Conservation (phyloP, 495 filamentous ascomycete genomes). For the Penicillium arizonense region DNA sequence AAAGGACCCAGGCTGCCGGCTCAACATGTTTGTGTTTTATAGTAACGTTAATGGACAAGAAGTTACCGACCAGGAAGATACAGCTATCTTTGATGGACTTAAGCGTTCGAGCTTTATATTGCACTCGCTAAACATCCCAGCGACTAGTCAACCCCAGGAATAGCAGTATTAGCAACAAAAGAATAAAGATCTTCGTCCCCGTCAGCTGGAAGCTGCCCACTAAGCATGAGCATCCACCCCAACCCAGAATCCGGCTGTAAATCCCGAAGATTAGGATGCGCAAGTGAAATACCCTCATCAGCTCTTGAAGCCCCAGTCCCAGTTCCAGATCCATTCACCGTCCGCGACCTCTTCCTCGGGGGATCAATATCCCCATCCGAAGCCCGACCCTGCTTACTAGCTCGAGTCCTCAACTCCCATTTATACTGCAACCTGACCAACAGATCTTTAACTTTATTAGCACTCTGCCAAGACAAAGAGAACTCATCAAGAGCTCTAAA, state of each 20-base stretch:
- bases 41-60: too few species aligned
- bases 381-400: not conserved
- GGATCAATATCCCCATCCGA: not conserved
- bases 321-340: not conserved
- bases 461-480: conserved; percentile 15
- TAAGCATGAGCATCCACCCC: conserved; percentile 12
- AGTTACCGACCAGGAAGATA: too few species aligned
- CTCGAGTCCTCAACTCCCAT: conserved; percentile 12
- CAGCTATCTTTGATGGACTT: too few species aligned
- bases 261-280: not conserved
- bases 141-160: not conserved
- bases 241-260: conserved; percentile 4
- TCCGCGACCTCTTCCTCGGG: conserved; percentile 3
- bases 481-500: conserved; percentile 23
- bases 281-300: not conserved
- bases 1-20: too few species aligned
- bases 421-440: conserved; percentile 11
- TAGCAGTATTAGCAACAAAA: conserved; percentile 1
- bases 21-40: too few species aligned
- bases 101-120: too few species aligned
- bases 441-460: conserved; percentile 16
- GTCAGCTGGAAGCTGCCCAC: conserved; percentile 7
- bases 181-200: conserved; percentile 11
- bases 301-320: not conserved
- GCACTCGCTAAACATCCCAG: not conserved